Conservation (phyloP, 1,284 basidiomycete genomes). For the Stereum hirsutum region DNA sequence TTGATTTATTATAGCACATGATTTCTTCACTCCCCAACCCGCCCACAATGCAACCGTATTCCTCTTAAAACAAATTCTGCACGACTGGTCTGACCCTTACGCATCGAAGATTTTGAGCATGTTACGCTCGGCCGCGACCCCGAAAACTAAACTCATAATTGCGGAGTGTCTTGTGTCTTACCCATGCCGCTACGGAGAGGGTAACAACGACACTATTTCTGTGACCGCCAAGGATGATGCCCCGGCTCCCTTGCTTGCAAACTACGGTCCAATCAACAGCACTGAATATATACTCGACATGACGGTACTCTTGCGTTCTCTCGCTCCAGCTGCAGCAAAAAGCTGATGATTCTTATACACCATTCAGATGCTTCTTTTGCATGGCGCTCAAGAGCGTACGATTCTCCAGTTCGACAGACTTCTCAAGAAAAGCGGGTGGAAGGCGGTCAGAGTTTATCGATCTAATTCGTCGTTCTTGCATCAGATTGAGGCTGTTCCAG, state of each 20-base stretch:
- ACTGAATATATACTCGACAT: background rate
- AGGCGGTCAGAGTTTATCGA: background rate
- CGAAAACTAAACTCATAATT: constrained; percentile 15
- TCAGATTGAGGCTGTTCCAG: background rate
- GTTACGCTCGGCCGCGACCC: constrained; percentile 13
- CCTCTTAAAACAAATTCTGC: constrained; percentile 15
- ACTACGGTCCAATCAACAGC: background rate
- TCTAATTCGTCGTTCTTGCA: background rate
- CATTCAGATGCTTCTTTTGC: constrained; percentile 1
- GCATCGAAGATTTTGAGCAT: constrained; percentile 14
- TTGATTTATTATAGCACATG: no score
- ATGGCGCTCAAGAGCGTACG: background rate
- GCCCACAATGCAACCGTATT: constrained; percentile 15
- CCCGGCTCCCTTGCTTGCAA: constrained; percentile 1
- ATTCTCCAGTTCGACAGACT: background rate
- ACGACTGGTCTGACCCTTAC: constrained; percentile 18
- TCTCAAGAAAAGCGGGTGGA: background rate
- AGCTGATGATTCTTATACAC: background rate
- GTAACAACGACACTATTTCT: background rate
- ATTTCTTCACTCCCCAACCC: constrained; percentile 18
- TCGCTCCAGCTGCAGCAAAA: no score
- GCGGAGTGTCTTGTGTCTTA: constrained; percentile 15
- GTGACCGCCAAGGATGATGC: constrained; percentile 6
- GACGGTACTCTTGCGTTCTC: no score
- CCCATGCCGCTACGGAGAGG: constrained; percentile 7